Base-by-base conservation (phyloP, 106 monocot genomes). In the Dioscorea zingiberensis region DNA sequence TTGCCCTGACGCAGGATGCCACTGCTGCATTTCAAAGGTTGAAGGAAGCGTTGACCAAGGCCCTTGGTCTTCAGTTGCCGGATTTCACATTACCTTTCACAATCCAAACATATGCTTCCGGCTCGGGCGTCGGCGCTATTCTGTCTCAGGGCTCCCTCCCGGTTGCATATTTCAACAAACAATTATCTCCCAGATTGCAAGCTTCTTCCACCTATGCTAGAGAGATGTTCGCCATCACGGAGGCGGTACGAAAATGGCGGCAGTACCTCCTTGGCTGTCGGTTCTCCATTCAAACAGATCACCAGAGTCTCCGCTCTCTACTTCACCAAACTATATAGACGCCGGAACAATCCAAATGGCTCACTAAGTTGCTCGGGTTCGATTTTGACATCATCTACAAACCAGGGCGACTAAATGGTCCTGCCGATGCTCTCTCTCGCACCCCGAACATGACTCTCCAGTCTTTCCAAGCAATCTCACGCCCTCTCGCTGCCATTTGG, bases 271-370 rank as follows among this genome's bases (percentile, higher is more conserved):
- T 66, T 14, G 58, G 71, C 2, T 19, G 23, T 1, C 53, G 44
- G 16, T 76, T 76, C 22, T 8, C 47, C 26, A 58, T 70, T 12
- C 27, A 21, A 7, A 77, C 71, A 11, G 71, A 77, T 28, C 77
- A 77, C 21, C 10, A 30, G 4, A 58, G 65, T 19, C 28, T 72
- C 1, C 45, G 48, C 14, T 38, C 58, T 23, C 10, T 77, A 16
- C 48, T 71, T 0, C 17, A 45, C 0, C 47, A 65, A 25, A 1
- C 3, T 3, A 0, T 77, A 1, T 22, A 44, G 14, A 71, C 58
- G 6, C 25, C 25, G 2, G 15, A 21, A 24, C 74, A 74, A n/a
- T n/a, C n/a, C n/a, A n/a, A n/a, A n/a, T n/a, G n/a, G n/a, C n/a
- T n/a, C n/a, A n/a, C n/a, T n/a, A n/a, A n/a, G n/a, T n/a, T n/a